phyloP scores from a whole-genome alignment of 768 basidiomycete genomes.

The Cyathus striatus region DNA sequence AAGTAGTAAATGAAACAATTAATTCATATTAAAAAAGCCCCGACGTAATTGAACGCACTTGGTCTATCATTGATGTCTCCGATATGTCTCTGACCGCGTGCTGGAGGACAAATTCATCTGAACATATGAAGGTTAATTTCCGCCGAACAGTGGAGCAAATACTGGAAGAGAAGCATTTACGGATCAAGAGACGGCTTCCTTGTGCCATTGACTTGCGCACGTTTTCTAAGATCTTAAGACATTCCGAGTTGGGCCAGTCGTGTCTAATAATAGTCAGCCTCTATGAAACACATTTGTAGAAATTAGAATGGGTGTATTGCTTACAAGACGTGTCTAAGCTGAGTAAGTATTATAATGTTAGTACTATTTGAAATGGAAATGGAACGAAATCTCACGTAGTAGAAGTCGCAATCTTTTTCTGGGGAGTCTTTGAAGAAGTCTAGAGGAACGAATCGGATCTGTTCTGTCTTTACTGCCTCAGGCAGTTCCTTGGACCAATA shows the following conservation, averaged over 20 bases:
- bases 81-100: slow-evolving; percentile 4
- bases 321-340: slow-evolving; percentile 33
- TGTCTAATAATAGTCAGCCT: slow-evolving; percentile 21
- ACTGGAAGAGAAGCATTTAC: slow-evolving; percentile 14
- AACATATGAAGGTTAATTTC: slow-evolving; percentile 6
- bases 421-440: slow-evolving; percentile 35
- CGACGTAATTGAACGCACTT: neutral
- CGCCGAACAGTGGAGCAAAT: neutral
- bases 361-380: neutral
- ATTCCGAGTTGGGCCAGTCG: slow-evolving; percentile 34
- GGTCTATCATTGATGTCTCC: neutral
- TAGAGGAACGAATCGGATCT: slow-evolving; percentile 29
- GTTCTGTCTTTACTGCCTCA: slow-evolving; percentile 25
- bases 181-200: slow-evolving; percentile 27
- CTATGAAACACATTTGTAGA: neutral
- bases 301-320: slow-evolving; percentile 2
- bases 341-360: neutral
- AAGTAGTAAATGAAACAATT: slow-evolving; percentile 9
- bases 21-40: neutral
- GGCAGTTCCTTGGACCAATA: slow-evolving; percentile 28
- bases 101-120: slow-evolving; percentile 33
- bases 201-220: slow-evolving; percentile 29
- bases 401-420: slow-evolving; percentile 28
- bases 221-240: slow-evolving; percentile 27
- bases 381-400: slow-evolving; percentile 26